Evolutionary conservation across 176 grass and related monocot genomes (phyloP), one percentile per base, ranked within the genome.

Genomic region (Carex pumila): DNA sequence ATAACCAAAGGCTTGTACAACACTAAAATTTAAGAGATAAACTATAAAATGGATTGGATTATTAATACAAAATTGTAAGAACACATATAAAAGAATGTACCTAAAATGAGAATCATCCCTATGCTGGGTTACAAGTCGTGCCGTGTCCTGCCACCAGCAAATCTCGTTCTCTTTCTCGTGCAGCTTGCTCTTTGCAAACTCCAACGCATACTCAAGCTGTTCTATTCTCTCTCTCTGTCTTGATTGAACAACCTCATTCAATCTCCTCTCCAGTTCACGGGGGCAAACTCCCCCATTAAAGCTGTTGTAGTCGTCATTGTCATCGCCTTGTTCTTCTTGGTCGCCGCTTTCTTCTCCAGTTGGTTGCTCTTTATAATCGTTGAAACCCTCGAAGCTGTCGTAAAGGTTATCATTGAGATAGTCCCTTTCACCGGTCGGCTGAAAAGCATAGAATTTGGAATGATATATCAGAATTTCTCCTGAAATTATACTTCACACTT

Each of bases 111-210:
- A 83, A 15, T 99, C 96, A 54, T 91, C 92, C 54, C 83, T 88
- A 80, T 92, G 91, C 43, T 84, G 85, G 6, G 91, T 85, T 69
- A 91, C 91, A 56, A 95, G 86, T 64, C 85, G 91, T 61, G 96
- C 89, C 0, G 93, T 95, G 96, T 99, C 91, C 85, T 85, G 91
- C 96, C 93, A 99, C 89, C 96, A 92, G 71, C 54, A 88, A 55
- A 93, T 85, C 87, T 95, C 96, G 49, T 90, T 86, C 80, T 95
- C 93, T 80, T 87, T 93, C 5, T 95, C 91, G 5, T 14, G 53
- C 12, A 99, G 91, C 86, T 86, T 93, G 75, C 39, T 75, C 84
- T 85, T 80, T 4, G 90, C 96, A 74, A 85, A 59, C 30, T 90
- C 84, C 83, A 99, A 77, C 19, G 84, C 96, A 29, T 84, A 85